Percentiles rank a stretch among this genome's conserved stretches.
Conservation (phyloP, 2,329 filamentous ascomycete species). For the Nigrospora sphaerica region DNA sequence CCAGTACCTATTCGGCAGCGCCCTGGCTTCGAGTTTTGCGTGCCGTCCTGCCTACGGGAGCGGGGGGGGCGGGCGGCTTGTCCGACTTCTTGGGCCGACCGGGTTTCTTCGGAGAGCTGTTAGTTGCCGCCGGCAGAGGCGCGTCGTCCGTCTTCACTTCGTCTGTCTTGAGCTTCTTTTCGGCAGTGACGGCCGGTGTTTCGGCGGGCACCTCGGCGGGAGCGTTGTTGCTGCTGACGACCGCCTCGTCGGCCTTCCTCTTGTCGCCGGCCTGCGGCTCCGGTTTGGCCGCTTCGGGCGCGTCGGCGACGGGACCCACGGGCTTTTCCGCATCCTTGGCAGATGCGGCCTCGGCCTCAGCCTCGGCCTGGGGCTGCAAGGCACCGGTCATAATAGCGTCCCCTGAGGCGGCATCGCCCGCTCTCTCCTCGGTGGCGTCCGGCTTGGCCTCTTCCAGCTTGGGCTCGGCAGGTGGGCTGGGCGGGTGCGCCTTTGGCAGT, state of each 20-base stretch:
- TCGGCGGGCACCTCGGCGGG: conserved; percentile 5
- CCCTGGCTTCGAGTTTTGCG: conserved; percentile 33
- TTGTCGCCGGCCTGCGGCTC: conserved; percentile 13
- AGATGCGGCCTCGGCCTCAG: background rate
- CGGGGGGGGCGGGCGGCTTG: conserved; percentile 17
- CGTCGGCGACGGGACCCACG: background rate
- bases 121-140: conserved; percentile 19
- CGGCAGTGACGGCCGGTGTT: background rate
- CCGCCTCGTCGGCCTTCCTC: conserved; percentile 16
- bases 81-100: conserved; percentile 27
- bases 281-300: conserved; percentile 9
- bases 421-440: background rate
- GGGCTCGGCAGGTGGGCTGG: conserved; percentile 6
- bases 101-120: conserved; percentile 19
- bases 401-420: background rate
- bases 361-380: background rate
- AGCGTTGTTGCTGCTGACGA: conserved; percentile 8
- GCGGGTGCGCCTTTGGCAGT: conserved; percentile 8
- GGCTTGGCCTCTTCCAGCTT: conserved; percentile 11
- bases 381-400: background rate
- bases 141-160: conserved; percentile 18
- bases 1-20: conserved; percentile 7
- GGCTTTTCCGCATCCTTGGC: background rate
- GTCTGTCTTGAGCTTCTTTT: conserved; percentile 9
- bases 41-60: conserved; percentile 24